Conservation (phyloP, 1,284 basidiomycete species). For the Leccinum pachyderme region DNA sequence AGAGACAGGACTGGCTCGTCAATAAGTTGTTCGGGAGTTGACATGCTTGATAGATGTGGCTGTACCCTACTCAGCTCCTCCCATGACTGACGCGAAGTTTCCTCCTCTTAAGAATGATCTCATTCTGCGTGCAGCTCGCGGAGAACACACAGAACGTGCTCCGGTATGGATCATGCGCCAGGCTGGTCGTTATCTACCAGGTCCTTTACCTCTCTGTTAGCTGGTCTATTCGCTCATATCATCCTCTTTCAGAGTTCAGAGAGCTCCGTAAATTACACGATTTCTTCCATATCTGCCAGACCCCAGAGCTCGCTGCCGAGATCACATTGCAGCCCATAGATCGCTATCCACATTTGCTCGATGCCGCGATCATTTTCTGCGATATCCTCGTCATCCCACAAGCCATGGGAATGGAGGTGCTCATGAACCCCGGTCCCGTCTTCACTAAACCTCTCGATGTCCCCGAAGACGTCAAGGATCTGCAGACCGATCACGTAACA, state of each 20-base stretch:
- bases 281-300: constrained; percentile 93
- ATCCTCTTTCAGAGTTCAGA: constrained; percentile 69
- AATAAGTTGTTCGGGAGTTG: constrained; percentile 55
- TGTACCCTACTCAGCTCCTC: constrained; percentile 15
- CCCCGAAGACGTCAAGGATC: constrained; percentile 67
- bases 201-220: constrained; percentile 40
- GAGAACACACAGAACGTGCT: constrained; percentile 86
- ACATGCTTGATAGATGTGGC: constrained; percentile 35
- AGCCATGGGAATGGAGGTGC: constrained; percentile 91
- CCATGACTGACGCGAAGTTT: constrained; percentile 46
- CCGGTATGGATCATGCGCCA: constrained; percentile 99
- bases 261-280: constrained; percentile 80
- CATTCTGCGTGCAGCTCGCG: constrained; percentile 83
- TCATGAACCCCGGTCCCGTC: constrained; percentile 89
- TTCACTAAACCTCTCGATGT: constrained; percentile 82
- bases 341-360: constrained; percentile 79
- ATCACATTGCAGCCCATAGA: constrained; percentile 91
- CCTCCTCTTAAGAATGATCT: constrained; percentile 88
- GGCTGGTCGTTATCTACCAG: constrained; percentile 93
- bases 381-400: constrained; percentile 97
- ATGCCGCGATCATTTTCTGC: constrained; percentile 95
- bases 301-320: constrained; percentile 80
- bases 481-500: constrained; percentile 72
- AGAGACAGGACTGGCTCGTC: constrained; percentile 47
- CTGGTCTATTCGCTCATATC: background rate